phyloP scores from a whole-genome alignment of 768 basidiomycete species.

The Serendipita sp. region DNA sequence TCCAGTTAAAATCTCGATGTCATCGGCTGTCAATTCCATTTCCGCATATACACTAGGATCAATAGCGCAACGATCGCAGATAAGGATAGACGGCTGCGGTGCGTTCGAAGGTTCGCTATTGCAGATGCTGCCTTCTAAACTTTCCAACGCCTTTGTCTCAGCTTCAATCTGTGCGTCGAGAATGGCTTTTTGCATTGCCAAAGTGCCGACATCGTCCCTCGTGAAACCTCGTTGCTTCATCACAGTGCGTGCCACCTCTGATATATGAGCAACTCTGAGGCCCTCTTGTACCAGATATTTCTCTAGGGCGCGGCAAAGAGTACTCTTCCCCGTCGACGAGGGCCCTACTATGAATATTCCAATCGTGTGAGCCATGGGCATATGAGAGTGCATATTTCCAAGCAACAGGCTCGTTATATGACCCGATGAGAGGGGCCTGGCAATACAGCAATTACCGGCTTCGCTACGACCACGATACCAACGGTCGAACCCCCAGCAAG shows the following conservation, averaged over 20 bases:
- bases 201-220: constrained; percentile 29
- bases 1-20: background rate
- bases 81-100: constrained; percentile 15
- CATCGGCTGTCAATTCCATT: constrained; percentile 25
- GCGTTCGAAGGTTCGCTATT: background rate
- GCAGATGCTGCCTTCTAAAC: constrained; percentile 9
- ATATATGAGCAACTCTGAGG: constrained; percentile 28
- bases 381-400: too few relatives aligned
- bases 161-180: constrained; percentile 37
- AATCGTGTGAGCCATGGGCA: background rate
- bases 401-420: background rate
- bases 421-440: background rate
- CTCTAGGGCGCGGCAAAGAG: constrained; percentile 39
- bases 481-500: background rate
- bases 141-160: constrained; percentile 22
- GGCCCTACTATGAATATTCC: constrained; percentile 11
- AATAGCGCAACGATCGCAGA: constrained; percentile 50
- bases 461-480: too few relatives aligned
- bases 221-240: constrained; percentile 40
- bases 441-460: background rate
- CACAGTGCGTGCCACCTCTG: constrained; percentile 44
- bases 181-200: constrained; percentile 50
- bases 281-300: constrained; percentile 19
- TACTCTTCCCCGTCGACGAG: constrained; percentile 55
- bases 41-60: constrained; percentile 50